Evolutionary conservation across 768 basidiomycete genomes (phyloP).

Genomic region (Tricholoma terreum): DNA sequence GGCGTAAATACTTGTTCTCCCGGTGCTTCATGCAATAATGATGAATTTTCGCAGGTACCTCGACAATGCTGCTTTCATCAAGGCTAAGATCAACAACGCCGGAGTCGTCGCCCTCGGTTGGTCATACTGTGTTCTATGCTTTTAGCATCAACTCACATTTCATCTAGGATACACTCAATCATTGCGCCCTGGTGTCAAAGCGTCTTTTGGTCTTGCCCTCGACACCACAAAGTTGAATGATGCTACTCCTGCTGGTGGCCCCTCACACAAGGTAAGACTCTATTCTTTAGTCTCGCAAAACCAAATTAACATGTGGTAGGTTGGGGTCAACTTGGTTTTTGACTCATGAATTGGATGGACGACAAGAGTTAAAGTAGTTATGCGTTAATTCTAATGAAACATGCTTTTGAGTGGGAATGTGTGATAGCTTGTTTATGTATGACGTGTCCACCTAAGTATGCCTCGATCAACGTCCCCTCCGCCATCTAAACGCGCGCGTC

Average conservation of each 20-base stretch:
- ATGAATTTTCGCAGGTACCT: slow-evolving; percentile 53
- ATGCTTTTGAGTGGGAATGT: neutral
- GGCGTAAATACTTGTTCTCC: slow-evolving; percentile 53
- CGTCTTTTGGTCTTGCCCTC: slow-evolving; percentile 89
- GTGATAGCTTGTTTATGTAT: neutral
- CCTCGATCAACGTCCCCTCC: slow-evolving; percentile 27
- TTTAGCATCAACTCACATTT: neutral
- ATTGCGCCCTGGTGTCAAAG: slow-evolving; percentile 91
- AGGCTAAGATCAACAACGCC: slow-evolving; percentile 98
- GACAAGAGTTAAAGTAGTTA: slow-evolving; percentile 32
- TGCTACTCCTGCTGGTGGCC: slow-evolving; percentile 46
- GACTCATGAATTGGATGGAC: slow-evolving; percentile 52
- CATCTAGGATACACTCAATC: slow-evolving; percentile 80
- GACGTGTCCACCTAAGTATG: slow-evolving; percentile 10
- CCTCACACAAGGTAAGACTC: slow-evolving; percentile 68
- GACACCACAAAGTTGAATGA: slow-evolving; percentile 93
- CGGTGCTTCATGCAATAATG: neutral
- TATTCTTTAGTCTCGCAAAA: neutral
- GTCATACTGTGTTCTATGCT: slow-evolving; percentile 9
- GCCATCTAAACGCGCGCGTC: slow-evolving; percentile 29
- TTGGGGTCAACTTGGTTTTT: slow-evolving; percentile 73
- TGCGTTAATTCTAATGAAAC: slow-evolving; percentile 18
- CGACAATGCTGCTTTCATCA: slow-evolving; percentile 87
- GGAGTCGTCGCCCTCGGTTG: slow-evolving; percentile 85
- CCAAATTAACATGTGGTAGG: slow-evolving; percentile 30